Evolutionary conservation across 2,329 filamentous ascomycete species (phyloP).

Genomic region (Claviceps cyperi): DNA sequence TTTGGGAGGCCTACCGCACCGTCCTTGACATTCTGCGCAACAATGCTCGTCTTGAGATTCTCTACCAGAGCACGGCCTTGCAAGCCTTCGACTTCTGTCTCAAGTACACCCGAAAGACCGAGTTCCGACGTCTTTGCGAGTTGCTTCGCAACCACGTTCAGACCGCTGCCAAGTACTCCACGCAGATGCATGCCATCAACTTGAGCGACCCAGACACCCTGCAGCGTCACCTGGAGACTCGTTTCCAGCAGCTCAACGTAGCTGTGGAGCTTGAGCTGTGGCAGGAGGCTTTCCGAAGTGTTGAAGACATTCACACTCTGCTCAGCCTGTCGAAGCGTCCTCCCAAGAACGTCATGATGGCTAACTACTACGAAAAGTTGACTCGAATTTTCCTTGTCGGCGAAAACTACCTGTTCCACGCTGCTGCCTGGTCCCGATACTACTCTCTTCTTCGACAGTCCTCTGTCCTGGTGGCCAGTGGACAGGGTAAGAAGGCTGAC

Average conservation of each 20-base stretch:
- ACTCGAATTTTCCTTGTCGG: conserved; percentile 97
- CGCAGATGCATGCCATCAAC: conserved; percentile 99
- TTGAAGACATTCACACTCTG: conserved; percentile 96
- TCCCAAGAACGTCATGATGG: conserved; percentile 99
- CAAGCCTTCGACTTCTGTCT: conserved; percentile 98
- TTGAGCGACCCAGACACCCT: conserved; percentile 93
- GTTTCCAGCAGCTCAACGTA: conserved; percentile 96
- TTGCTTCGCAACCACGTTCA: conserved; percentile 96
- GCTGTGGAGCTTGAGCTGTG: conserved; percentile 95
- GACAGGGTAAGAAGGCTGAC: conserved; percentile 84
- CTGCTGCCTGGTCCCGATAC: conserved; percentile 92
- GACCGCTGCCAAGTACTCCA: conserved; percentile 96
- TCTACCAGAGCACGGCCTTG: conserved; percentile 96
- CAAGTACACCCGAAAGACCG: conserved; percentile 96
- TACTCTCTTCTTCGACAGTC: conserved; percentile 94
- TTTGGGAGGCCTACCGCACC: conserved; percentile 98
- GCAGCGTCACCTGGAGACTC: conserved; percentile 92
- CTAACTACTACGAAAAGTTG: conserved; percentile 99
- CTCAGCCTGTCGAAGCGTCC: conserved; percentile 96
- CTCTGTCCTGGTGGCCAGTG: conserved; percentile 64
- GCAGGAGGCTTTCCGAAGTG: conserved; percentile 98
- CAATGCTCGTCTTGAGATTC: conserved; percentile 91
- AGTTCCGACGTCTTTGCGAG: conserved; percentile 97
- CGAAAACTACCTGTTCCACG: conserved; percentile 99
- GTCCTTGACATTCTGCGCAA: conserved; percentile 98